Evolutionary conservation across 257 asterid species (phyloP).

Genomic region (Penstemon eatonii): DNA sequence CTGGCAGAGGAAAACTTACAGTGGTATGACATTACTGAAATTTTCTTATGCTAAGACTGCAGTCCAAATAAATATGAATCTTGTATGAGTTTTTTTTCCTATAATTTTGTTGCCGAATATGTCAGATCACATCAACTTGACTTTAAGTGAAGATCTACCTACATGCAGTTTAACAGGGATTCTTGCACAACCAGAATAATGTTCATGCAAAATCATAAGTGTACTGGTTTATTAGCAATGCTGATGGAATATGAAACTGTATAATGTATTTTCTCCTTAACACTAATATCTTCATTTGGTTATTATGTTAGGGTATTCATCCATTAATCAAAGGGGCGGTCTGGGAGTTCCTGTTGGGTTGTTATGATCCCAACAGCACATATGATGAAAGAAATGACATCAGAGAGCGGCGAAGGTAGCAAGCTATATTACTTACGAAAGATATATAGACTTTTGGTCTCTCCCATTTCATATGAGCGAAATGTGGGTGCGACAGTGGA

Average conservation of each 20-base stretch:
- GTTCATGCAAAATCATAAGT: constrained; percentile 12
- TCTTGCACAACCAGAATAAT: background rate
- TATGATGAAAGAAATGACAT: constrained; percentile 63
- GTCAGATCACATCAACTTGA: constrained; percentile 18
- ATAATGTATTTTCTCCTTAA: background rate
- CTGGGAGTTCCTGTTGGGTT: constrained; percentile 95
- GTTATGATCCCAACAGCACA: constrained; percentile 90
- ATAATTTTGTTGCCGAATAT: constrained; percentile 15
- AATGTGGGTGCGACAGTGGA: background rate
- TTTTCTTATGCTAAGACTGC: background rate
- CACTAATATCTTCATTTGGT: constrained; percentile 32
- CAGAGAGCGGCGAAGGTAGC: constrained; percentile 71
- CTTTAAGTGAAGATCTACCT: constrained; percentile 16
- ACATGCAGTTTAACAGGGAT: constrained; percentile 10
- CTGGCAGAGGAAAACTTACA: constrained; percentile 14
- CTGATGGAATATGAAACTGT: constrained; percentile 23
- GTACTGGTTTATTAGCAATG: background rate
- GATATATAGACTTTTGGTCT: constrained; percentile 1
- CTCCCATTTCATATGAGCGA: background rate
- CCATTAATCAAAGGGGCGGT: constrained; percentile 90
- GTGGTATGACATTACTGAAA: constrained; percentile 10
- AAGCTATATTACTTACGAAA: constrained; percentile 24
- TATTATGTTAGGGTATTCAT: constrained; percentile 72
- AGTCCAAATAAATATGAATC: constrained; percentile 6
- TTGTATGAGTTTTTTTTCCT: background rate